Evolutionary conservation across 306 rosid genomes (phyloP).

Genomic region (Alnus glutinosa): DNA sequence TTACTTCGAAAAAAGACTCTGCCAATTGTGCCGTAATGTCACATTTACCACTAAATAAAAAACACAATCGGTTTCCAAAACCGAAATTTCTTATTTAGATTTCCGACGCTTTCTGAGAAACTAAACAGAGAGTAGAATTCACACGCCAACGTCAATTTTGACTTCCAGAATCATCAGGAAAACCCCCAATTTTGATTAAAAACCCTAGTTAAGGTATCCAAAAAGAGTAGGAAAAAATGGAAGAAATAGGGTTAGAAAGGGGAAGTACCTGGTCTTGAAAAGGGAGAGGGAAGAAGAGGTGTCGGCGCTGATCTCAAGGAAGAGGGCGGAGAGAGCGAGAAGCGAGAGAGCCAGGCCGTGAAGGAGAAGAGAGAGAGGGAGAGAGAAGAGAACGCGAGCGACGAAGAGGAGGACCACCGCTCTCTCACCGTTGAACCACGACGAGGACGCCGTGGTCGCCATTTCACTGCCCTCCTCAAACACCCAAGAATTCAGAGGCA

Average conservation of each 20-base stretch:
- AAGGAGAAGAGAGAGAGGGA: conserved; percentile 67
- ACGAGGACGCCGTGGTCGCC: conserved; percentile 37
- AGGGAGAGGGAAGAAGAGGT: conserved; percentile 36
- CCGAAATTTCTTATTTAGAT: neutral
- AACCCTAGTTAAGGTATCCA: neutral
- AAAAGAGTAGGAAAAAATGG: neutral
- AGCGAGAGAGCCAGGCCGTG: conserved; percentile 76
- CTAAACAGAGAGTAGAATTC: neutral
- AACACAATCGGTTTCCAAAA: too few species aligned
- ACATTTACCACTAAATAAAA: too few species aligned
- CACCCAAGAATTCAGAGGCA: neutral
- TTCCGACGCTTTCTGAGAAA: neutral
- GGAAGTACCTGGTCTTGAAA: conserved; percentile 56
- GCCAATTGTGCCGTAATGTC: too few species aligned
- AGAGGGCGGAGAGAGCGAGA: conserved; percentile 65
- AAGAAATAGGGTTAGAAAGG: neutral
- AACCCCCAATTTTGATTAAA: neutral
- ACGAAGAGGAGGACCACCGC: conserved; percentile 65
- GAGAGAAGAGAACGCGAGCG: conserved; percentile 52
- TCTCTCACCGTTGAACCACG: conserved; percentile 71
- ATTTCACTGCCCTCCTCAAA: neutral
- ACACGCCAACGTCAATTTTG: neutral
- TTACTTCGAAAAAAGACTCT: too few species aligned
- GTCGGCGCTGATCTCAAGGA: conserved; percentile 70
- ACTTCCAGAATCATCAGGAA: neutral